Conservation (phyloP, 768 basidiomycete genomes). For the Xanthoconium stramineum region DNA sequence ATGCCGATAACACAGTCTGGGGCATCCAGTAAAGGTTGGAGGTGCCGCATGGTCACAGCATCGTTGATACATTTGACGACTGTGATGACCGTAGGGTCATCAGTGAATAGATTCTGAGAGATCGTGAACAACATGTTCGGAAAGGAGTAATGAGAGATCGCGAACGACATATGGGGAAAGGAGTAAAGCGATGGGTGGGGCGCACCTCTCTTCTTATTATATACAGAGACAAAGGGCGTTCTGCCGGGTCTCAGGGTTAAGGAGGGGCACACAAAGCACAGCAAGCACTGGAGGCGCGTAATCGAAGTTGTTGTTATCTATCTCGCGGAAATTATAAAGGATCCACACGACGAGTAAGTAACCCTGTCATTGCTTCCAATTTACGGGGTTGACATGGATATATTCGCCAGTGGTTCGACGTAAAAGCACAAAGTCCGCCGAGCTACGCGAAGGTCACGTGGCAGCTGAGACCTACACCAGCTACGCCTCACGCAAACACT, state of each 20-base stretch:
- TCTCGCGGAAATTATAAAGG: not conserved
- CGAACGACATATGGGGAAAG: slow-evolving; percentile 18
- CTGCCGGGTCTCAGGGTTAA: not conserved
- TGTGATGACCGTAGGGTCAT: slow-evolving; percentile 21
- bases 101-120: slow-evolving; percentile 34
- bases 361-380: not conserved
- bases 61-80: slow-evolving; percentile 29
- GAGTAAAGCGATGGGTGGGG: not conserved
- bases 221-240: not conserved
- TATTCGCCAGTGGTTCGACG: not conserved
- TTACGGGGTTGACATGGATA: slow-evolving; percentile 10
- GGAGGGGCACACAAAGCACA: slow-evolving; percentile 3
- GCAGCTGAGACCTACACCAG: too few relatives aligned
- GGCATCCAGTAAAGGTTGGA: slow-evolving; percentile 31
- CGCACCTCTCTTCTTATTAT: slow-evolving; percentile 6
- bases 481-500: not conserved
- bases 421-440: not conserved
- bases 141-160: slow-evolving; percentile 26
- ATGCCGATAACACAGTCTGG: slow-evolving; percentile 35
- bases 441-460: slow-evolving; percentile 11
- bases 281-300: slow-evolving; percentile 9
- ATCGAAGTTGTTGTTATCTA: not conserved
- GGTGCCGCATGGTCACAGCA: slow-evolving; percentile 18
- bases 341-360: slow-evolving; percentile 1
- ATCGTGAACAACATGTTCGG: slow-evolving; percentile 23